A percentile compares a stretch with the other conserved stretches of the same genome.
Conservation (phyloP, 2,329 filamentous ascomycete genomes). For the Xenoacremonium recifei region DNA sequence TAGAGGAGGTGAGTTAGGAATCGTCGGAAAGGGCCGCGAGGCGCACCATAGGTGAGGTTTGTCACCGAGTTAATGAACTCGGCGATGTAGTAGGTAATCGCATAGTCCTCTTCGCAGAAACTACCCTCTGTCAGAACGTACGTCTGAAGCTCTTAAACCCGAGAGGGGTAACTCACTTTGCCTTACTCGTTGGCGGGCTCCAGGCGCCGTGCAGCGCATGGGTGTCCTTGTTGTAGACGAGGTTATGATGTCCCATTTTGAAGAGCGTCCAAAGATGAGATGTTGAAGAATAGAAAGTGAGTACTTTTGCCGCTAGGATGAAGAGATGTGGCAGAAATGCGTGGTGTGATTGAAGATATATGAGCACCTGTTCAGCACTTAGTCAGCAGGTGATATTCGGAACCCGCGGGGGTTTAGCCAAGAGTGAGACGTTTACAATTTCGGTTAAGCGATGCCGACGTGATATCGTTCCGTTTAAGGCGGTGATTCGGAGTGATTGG, state of each 20-base stretch:
- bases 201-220: slow-evolving; percentile 33
- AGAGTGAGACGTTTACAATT: too few species aligned
- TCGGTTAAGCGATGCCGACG: too few species aligned
- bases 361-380: too few species aligned
- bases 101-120: slow-evolving; percentile 49
- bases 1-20: slow-evolving; percentile 19
- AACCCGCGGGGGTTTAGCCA: too few species aligned
- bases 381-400: too few species aligned
- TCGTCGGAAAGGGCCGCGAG: neutral
- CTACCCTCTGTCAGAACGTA: slow-evolving; percentile 23
- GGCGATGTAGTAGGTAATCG: slow-evolving; percentile 40
- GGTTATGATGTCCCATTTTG: slow-evolving; percentile 30
- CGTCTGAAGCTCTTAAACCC: neutral
- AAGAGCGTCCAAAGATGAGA: too few species aligned
- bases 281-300: too few species aligned
- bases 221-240: slow-evolving; percentile 33
- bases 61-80: slow-evolving; percentile 45
- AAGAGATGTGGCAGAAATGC: too few species aligned
- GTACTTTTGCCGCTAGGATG: too few species aligned
- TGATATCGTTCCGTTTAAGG: too few species aligned
- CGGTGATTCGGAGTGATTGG: too few species aligned
- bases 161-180: slow-evolving; percentile 32
- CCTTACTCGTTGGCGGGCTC: slow-evolving; percentile 38
- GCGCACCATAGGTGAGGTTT: slow-evolving; percentile 42
- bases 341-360: too few species aligned